Evolutionary conservation across 1,284 basidiomycete species (phyloP).

Genomic region (Moesziomyces globuligerus): DNA sequence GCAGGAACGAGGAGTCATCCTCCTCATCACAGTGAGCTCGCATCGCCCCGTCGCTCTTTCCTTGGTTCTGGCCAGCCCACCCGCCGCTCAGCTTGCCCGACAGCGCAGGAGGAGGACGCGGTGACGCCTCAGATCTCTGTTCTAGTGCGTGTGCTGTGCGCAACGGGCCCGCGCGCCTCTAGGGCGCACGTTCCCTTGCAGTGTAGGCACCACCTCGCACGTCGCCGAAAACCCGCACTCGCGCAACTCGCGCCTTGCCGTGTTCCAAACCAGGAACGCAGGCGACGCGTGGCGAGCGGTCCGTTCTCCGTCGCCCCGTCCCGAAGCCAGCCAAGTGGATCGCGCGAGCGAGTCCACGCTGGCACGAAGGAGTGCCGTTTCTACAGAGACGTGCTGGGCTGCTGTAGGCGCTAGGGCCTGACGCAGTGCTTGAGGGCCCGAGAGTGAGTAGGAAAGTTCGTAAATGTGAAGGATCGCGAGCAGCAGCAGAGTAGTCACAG

Average conservation of each 20-base stretch:
- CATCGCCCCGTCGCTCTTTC: no score
- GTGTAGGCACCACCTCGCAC: conserved; percentile 20
- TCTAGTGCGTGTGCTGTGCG: conserved; percentile 25
- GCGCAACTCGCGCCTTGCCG: conserved; percentile 5
- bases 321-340: no score
- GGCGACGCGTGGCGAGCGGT: conserved; percentile 4
- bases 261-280: conserved; percentile 19
- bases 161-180: conserved; percentile 21
- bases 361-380: neutral
- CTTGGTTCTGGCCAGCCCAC: no score
- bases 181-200: conserved; percentile 26
- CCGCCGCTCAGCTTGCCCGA: no score
- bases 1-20: conserved; percentile 3
- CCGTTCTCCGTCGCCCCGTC: conserved; percentile 19
- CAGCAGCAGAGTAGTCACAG: conserved; percentile 15
- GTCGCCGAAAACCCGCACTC: conserved; percentile 6
- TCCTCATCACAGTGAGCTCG: neutral
- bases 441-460: no score
- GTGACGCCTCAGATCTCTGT: conserved; percentile 57
- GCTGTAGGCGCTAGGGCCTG: no score
- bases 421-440: no score
- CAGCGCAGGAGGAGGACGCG: no score
- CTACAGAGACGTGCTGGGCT: no score
- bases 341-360: no score
- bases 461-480: conserved; percentile 4